Base-by-base conservation (phyloP, 2,329 filamentous ascomycete genomes). In the Endoconidiophora laricicola region DNA sequence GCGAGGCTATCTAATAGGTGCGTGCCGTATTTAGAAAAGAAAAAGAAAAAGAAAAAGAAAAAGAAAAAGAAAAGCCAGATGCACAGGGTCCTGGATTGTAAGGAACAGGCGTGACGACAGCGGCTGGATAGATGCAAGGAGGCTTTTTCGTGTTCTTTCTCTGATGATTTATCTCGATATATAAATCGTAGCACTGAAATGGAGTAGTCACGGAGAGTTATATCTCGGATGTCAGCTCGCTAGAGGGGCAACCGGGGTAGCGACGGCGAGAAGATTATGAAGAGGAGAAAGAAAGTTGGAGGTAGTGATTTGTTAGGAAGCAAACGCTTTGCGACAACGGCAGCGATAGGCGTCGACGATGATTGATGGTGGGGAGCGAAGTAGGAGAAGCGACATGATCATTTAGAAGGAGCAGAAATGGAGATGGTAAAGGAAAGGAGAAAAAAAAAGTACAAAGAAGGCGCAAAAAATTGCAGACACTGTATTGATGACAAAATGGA, bases 351-450 rank as follows among this genome's bases (percentile, higher is more conserved):
- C 18, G 45, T 23, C 29, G 29, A 33, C 29, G 29, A 33, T 33
- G 29, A 33, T 33, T 33, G 29, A 33, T 39, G 40, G 47, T 38
- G 40, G 29, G 40, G 47, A 47, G 45, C 12, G 37, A 7, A 41
- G 14, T 43, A 18, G 39, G 33, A 44, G 47, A 49, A 49, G 47
- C 47, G 47, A 49, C 47, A 49, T 49, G 47, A 43, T 49, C 26
- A 44, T 38, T 14, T 10, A 26, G 23, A 49, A 44, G 26, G 40
- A 46, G 29, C 29, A 29, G 24, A 36, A 20, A 23, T 12, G 16
- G 44, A n/a, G 36, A 10, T 18, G 20, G 14, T 10, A 39, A 36
- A 36, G 44, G 6, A 47, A 24, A 36, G 22, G 44, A 4, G 40
- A 24, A 22, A n/a, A 40, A 29, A 33, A 29, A 29, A 9, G 29